phyloP scores from a whole-genome alignment of 208 protist genomes.

The Acanthamoeba sp. region DNA sequence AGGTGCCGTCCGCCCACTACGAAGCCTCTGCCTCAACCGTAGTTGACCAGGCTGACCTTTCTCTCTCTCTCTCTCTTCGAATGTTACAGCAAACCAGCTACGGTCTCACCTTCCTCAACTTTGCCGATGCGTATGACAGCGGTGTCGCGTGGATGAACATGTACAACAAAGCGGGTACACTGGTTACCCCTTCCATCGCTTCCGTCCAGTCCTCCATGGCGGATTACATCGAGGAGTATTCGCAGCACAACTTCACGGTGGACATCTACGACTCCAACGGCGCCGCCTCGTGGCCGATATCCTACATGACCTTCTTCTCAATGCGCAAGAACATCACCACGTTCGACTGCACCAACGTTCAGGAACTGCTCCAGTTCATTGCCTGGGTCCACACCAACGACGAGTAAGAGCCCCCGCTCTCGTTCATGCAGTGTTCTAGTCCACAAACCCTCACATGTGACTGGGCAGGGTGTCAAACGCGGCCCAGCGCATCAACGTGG shows the following conservation, averaged over 20 bases:
- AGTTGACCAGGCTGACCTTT: too few relatives aligned
- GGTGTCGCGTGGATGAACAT: not conserved
- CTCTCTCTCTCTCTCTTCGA: not conserved
- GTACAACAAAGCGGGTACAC: not conserved
- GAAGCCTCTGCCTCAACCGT: too few relatives aligned
- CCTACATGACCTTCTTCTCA: constrained; percentile 68
- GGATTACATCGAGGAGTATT: not conserved
- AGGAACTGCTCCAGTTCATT: constrained; percentile 41
- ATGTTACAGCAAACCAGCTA: not conserved
- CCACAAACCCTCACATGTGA: not conserved
- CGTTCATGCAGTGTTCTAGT: not conserved
- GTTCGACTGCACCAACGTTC: constrained; percentile 27
- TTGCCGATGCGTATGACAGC: not conserved
- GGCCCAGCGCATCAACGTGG: not conserved
- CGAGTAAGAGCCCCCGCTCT: not conserved
- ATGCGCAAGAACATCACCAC: not conserved
- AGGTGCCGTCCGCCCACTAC: not conserved
- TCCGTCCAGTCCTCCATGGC: not conserved
- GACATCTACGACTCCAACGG: constrained; percentile 54
- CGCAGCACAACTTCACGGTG: not conserved
- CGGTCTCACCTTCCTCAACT: constrained; percentile 22
- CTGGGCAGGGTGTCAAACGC: not conserved
- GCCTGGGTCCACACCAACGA: constrained; percentile 61
- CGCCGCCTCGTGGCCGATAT: constrained; percentile 1
- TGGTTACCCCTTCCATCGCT: not conserved